A percentile compares a stretch with the other conserved stretches of the same genome.
Evolutionary conservation across 345 rosid genomes (phyloP).

Genomic region (Cardamine resedifolia): DNA sequence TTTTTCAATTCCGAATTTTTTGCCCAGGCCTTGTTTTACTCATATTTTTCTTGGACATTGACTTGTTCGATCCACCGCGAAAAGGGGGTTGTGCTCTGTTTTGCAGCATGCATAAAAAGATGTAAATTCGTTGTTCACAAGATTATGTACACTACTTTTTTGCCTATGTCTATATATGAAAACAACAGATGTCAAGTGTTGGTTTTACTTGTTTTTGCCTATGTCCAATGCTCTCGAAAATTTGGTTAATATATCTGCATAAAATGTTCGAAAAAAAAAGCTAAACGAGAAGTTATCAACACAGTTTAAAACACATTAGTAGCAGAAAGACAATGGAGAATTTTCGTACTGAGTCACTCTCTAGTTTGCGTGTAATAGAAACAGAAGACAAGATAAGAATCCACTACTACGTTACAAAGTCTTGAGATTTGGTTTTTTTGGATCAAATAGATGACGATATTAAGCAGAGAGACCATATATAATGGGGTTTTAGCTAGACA

Average conservation of each 20-base stretch:
- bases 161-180: no score
- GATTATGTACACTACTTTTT: no score
- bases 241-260: background rate
- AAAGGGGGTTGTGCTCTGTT: no score
- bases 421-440: background rate
- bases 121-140: background rate
- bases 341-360: background rate
- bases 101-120: background rate
- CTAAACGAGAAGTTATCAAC: background rate
- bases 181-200: no score
- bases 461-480: conserved; percentile 1
- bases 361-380: conserved; percentile 19
- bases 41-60: no score
- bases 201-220: no score
- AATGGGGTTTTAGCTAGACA: conserved; percentile 52
- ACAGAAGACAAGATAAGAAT: conserved; percentile 16
- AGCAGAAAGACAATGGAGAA: background rate
- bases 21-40: no score
- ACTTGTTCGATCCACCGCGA: no score
- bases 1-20: no score
- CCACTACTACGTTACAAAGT: conserved; percentile 29
- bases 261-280: background rate
- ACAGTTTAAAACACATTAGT: background rate
- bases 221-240: no score
- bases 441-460: conserved; percentile 17